Percentiles rank a stretch among this genome's conserved stretches.
phyloP scores from a whole-genome alignment of 2,329 filamentous ascomycete species.

The Alternaria burnsii region DNA sequence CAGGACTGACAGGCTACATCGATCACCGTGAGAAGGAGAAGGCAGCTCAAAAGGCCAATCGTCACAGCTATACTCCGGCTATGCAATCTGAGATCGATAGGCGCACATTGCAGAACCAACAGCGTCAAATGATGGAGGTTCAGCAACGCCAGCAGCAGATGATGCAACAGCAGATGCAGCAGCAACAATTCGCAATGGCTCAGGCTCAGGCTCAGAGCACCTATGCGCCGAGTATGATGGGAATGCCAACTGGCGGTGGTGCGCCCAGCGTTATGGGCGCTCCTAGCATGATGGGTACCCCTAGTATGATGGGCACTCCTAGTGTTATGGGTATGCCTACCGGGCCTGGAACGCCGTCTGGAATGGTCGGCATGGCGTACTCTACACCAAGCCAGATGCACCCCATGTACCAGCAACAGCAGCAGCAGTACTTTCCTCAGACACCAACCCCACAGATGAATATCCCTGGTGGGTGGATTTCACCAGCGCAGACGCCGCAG shows the following conservation, averaged over 20 bases:
- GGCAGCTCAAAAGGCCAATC: conserved; percentile 43
- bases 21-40: conserved; percentile 82
- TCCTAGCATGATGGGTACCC: conserved; percentile 37
- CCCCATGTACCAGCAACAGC: conserved; percentile 37
- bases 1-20: conserved; percentile 78
- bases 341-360: conserved; percentile 24
- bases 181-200: conserved; percentile 35
- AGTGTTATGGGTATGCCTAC: conserved; percentile 30
- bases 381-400: conserved; percentile 39
- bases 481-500: conserved; percentile 26
- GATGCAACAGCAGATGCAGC: conserved; percentile 38
- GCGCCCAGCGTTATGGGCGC: conserved; percentile 35
- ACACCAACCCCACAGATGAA: conserved; percentile 36
- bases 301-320: conserved; percentile 37
- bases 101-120: conserved; percentile 43
- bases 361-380: conserved; percentile 37
- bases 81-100: conserved; percentile 50
- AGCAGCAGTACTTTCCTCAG: conserved; percentile 41
- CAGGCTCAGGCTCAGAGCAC: conserved; percentile 25
- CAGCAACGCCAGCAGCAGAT: conserved; percentile 37
- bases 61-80: conserved; percentile 34
- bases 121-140: conserved; percentile 35
- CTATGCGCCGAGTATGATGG: conserved; percentile 37
- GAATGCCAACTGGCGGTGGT: conserved; percentile 20
- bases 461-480: conserved; percentile 39